Percentiles rank a stretch among this genome's conserved stretches.
Evolutionary conservation across 768 basidiomycete genomes (phyloP).

Genomic region (Scleroderma citrinum): DNA sequence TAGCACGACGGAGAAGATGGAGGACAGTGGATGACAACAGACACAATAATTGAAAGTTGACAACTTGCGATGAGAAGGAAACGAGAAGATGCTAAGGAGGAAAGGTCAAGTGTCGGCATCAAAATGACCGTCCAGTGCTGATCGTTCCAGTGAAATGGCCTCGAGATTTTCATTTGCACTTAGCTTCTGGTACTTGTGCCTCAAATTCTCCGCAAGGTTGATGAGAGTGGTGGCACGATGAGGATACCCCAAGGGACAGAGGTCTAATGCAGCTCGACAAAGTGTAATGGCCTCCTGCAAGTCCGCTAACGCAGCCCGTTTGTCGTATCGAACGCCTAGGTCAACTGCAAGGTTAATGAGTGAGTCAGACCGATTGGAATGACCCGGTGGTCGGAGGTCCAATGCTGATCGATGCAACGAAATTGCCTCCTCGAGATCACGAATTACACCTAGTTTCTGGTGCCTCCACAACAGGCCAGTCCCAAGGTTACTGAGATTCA

Average conservation of each 20-base stretch:
- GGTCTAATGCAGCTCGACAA: not conserved
- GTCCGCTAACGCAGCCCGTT: not conserved
- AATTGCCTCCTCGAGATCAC: no score
- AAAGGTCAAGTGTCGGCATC: no score
- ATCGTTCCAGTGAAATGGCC: not conserved
- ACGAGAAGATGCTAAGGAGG: no score
- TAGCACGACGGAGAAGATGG: no score
- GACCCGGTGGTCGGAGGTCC: not conserved
- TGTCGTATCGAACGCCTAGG: no score
- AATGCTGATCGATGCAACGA: not conserved
- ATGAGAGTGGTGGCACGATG: not conserved
- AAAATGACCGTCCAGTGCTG: not conserved
- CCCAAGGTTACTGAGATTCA: not conserved
- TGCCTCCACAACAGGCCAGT: not conserved
- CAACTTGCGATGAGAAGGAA: no score
- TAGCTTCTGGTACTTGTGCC: slow-evolving; percentile 30
- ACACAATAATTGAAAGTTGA: no score
- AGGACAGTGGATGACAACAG: no score
- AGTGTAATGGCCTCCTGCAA: not conserved
- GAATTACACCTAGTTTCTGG: no score
- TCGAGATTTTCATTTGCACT: not conserved
- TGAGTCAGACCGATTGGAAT: no score
- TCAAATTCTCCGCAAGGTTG: slow-evolving; percentile 23
- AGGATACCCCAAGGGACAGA: not conserved
- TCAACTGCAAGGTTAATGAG: no score